A percentile compares a stretch with the other conserved stretches of the same genome.
These are phyloP conservation scores for Schizochytrium sp. DNA, from an alignment of 108 stramenopile genomes.

Conservation along the genomic window DNA sequence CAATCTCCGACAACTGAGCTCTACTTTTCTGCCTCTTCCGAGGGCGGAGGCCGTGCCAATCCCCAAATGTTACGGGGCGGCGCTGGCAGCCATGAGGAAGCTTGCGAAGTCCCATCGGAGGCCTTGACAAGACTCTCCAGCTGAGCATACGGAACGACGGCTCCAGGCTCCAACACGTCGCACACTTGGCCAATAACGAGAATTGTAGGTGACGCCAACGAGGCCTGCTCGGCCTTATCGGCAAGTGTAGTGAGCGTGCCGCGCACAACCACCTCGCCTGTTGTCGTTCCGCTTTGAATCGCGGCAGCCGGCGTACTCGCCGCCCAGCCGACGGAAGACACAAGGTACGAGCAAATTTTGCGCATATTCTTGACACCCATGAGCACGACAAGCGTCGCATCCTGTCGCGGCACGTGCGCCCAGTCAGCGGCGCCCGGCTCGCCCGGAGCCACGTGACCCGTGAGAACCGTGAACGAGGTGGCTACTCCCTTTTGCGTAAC, in stretches of 20 bases:
- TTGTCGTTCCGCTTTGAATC: not conserved
- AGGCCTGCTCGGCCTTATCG: not conserved
- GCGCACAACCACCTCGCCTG: not conserved
- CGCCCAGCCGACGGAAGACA: not conserved
- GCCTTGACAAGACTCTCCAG: not conserved
- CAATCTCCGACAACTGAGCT: too few species aligned
- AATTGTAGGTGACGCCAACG: not conserved
- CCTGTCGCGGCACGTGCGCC: not conserved
- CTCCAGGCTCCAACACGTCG: not conserved
- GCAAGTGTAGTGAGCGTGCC: not conserved
- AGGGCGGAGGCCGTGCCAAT: not conserved
- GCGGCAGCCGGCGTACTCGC: not conserved
- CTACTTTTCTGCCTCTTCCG: not conserved
- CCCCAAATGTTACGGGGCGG: not conserved
- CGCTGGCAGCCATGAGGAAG: not conserved
- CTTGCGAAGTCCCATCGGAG: not conserved
- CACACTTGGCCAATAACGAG: not conserved
- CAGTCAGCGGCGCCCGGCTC: not conserved
- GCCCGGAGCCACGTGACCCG: not conserved
- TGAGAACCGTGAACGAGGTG: not conserved
- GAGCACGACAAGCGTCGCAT: not conserved
- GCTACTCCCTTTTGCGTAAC: not conserved
- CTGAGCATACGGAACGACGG: not conserved
- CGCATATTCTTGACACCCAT: not conserved
- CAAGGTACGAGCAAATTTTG: not conserved